phyloP scores from a whole-genome alignment of 345 rosid genomes.

The Dipteronia dyeriana region DNA sequence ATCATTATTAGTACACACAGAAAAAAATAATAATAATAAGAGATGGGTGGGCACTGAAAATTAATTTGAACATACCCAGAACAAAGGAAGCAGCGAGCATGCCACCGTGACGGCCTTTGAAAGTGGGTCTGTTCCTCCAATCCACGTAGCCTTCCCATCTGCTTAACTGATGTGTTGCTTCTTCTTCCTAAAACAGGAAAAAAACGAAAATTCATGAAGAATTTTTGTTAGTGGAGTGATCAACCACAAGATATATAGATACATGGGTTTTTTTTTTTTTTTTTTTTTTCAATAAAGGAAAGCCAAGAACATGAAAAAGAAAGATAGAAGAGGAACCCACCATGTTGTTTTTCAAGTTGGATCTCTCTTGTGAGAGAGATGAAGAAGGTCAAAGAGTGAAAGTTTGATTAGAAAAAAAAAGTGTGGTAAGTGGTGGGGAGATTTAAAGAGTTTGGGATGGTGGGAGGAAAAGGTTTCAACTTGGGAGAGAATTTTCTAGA shows the following conservation, averaged over 20 bases:
- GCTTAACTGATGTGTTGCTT: constrained; percentile 21
- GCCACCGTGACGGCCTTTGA: constrained; percentile 72
- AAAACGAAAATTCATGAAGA: background rate
- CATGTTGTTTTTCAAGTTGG: no score
- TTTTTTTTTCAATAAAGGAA: background rate
- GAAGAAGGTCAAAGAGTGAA: no score
- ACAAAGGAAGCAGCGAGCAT: constrained; percentile 73
- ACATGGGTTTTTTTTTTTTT: background rate
- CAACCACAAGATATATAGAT: background rate
- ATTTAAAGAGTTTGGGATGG: no score
- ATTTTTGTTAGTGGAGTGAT: background rate
- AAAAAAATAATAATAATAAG: no score
- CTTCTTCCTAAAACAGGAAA: constrained; percentile 46
- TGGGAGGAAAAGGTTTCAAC: no score
- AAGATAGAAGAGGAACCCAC: no score
- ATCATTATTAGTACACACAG: no score
- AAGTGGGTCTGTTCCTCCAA: constrained; percentile 67
- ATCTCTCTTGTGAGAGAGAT: no score
- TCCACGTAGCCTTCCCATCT: constrained; percentile 83
- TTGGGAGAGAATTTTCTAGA: no score
- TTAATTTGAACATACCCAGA: constrained; percentile 42
- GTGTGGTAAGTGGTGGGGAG: no score
- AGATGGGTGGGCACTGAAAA: background rate
- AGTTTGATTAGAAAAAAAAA: no score
- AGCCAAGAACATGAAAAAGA: background rate